These are phyloP conservation scores for Prunus padus DNA, from an alignment of 306 rosid genomes.

Conservation along the genomic window DNA sequence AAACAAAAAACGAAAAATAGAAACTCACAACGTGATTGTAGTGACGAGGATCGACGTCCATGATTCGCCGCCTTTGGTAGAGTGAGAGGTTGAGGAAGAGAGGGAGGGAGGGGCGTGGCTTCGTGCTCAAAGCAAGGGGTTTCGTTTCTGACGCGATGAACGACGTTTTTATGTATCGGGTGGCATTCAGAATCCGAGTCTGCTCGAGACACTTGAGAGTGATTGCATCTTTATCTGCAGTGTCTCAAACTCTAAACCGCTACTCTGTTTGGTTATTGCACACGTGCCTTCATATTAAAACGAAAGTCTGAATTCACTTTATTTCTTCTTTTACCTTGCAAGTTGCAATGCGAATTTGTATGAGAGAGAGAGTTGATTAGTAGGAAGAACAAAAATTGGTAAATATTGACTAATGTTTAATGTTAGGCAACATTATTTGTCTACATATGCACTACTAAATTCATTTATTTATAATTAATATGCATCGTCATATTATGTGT, in stretches of 20 bases:
- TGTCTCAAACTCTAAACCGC: neutral
- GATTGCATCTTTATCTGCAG: neutral
- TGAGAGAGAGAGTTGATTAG: no score
- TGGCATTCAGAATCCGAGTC: slow-evolving; percentile 2
- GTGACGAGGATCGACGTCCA: slow-evolving; percentile 86
- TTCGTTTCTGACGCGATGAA: neutral
- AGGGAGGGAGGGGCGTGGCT: neutral
- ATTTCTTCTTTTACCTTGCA: no score
- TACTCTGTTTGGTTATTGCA: neutral
- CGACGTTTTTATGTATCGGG: neutral
- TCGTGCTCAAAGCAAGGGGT: neutral
- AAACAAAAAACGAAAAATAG: neutral
- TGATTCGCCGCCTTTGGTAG: slow-evolving; percentile 19
- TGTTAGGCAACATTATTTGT: no score
- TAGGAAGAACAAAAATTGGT: no score
- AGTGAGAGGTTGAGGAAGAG: neutral
- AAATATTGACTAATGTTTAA: no score
- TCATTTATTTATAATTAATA: no score
- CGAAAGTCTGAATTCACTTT: no score
- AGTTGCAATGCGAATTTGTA: no score
- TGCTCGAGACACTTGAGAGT: neutral
- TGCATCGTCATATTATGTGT: no score
- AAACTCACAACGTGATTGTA: slow-evolving; percentile 64
- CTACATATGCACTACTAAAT: no score
- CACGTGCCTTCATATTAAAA: neutral